Evolutionary conservation across 441 rosid species (phyloP).

Genomic region (Euphorbia schlechtendalii): DNA sequence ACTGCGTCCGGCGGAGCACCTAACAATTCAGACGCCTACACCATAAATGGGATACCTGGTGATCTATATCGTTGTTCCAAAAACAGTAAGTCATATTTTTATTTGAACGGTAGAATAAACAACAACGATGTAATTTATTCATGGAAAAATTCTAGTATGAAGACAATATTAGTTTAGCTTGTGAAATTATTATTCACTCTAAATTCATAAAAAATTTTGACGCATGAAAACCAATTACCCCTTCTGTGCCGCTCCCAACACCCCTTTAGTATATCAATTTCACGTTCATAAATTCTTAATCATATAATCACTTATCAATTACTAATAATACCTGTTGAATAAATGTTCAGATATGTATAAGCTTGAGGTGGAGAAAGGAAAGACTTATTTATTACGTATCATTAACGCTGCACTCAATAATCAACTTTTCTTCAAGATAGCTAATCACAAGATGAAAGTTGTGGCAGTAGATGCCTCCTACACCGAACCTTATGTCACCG

Average conservation of each 20-base stretch:
- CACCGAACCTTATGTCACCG: slow-evolving; percentile 56
- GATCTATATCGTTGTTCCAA: slow-evolving; percentile 71
- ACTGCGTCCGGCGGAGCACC: slow-evolving; percentile 49
- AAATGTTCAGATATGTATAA: slow-evolving; percentile 39
- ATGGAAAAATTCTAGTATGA: too few relatives aligned
- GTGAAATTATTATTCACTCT: too few relatives aligned
- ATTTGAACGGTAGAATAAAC: too few relatives aligned
- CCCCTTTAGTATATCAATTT: too few relatives aligned
- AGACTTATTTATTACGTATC: slow-evolving; percentile 66
- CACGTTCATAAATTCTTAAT: too few relatives aligned
- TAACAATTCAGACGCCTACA: slow-evolving; percentile 61
- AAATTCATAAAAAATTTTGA: too few relatives aligned
- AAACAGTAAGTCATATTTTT: slow-evolving; percentile 35
- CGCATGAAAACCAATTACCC: too few relatives aligned
- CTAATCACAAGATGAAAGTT: slow-evolving; percentile 69
- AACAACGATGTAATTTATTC: too few relatives aligned
- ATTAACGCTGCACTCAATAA: slow-evolving; percentile 90
- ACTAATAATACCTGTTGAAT: too few relatives aligned
- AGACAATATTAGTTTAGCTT: too few relatives aligned
- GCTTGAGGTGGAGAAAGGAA: slow-evolving; percentile 50
- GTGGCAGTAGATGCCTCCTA: slow-evolving; percentile 71
- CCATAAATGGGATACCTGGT: slow-evolving; percentile 86
- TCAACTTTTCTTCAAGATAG: slow-evolving; percentile 73
- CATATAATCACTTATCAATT: too few relatives aligned
- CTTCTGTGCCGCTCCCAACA: too few relatives aligned